Conservation (phyloP, 83 land plant species). For the Picea abies region DNA sequence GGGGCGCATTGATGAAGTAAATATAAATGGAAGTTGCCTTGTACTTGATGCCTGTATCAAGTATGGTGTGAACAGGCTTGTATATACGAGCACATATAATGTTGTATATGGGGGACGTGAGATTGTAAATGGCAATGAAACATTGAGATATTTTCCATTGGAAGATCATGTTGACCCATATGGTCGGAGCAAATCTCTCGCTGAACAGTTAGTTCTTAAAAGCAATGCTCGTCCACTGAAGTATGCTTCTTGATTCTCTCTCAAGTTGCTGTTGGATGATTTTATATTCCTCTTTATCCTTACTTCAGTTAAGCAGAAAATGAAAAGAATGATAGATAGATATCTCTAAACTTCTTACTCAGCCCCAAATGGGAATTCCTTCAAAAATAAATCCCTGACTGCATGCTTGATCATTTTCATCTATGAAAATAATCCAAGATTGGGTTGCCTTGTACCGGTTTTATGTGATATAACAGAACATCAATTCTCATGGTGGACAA, state of each 20-base stretch:
- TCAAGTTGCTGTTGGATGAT: not conserved
- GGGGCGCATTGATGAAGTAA: constrained; percentile 74
- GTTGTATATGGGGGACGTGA: constrained; percentile 90
- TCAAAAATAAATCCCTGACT: not conserved
- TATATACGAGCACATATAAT: constrained; percentile 91
- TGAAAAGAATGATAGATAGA: not conserved
- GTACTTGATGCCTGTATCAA: constrained; percentile 78
- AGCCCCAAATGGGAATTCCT: not conserved
- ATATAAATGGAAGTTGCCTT: constrained; percentile 85
- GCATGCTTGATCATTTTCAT: constrained; percentile 1
- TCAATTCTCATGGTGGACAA: not conserved
- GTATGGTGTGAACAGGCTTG: constrained; percentile 73
- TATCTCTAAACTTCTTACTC: not conserved
- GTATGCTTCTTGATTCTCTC: constrained; percentile 38
- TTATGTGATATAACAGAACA: not conserved
- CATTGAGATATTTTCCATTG: constrained; percentile 71
- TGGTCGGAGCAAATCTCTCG: constrained; percentile 88
- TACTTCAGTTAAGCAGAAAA: not conserved
- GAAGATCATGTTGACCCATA: constrained; percentile 85
- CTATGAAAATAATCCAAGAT: not conserved
- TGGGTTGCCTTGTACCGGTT: not conserved
- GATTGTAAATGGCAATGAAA: constrained; percentile 88
- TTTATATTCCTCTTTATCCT: not conserved
- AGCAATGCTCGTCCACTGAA: constrained; percentile 78
- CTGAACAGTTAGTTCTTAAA: constrained; percentile 90